Evolutionary conservation across 768 basidiomycete genomes (phyloP), one percentile per base, ranked within the genome.

Genomic region (Pleurotus eryngii): DNA sequence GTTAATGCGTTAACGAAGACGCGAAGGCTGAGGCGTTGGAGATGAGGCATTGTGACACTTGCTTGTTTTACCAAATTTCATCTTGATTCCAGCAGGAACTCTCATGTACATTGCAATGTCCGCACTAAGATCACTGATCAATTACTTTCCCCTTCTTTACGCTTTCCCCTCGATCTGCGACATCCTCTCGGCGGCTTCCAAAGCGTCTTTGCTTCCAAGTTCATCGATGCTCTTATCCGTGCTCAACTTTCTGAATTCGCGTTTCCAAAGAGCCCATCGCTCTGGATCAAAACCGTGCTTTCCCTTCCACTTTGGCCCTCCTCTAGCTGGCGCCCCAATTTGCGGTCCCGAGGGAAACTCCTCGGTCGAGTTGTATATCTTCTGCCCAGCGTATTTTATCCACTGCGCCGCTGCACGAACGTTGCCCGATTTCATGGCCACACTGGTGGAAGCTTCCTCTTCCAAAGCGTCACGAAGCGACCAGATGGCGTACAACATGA

Each of bases 401-500:
- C 51, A 54, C 18, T 54, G 51, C n/a, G 51, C 51, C 12, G 51
- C 51, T 2, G 51, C 35, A 9, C 51, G 37, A n/a, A 54, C 39
- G 6, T 54, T 54, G 51, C 35, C 35, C 2, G 51, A 54, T 12
- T 54, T 54, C 39, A 22, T 26, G 20, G 20, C 51, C 7, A 24
- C 24, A 15, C 24, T 38, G 11, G 20, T 22, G 22, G 15, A 37
- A 17, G 24, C 6, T 26, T 54, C 51, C n/a, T 54, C 51, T n/a
- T 54, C 51, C 18, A 54, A 26, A 6, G 51, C 51, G 12, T 42
- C 39, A 18, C 51, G 51, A 24, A 54, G n/a, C 5, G 51, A 15
- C 51, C 51, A 54, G 12, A 54, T 54, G 18, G 51, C 51, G 39
- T 54, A 54, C 11, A 54, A 24, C 51, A 54, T 54, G 39, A 54